Base-by-base conservation (phyloP, 257 asterid species). In the Eustoma russellianum region DNA sequence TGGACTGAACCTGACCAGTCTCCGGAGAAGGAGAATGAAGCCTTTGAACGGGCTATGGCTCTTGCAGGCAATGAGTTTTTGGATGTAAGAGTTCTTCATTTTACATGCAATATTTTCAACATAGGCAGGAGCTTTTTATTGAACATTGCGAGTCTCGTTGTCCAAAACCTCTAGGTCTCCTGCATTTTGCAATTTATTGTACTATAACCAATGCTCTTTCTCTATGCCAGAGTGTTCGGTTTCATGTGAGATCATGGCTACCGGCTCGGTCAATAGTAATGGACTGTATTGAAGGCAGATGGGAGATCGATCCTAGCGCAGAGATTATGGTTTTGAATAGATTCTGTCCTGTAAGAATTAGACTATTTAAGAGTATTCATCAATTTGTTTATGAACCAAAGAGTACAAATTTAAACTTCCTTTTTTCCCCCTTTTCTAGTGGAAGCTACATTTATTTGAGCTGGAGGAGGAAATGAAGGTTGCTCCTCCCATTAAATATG, bases 1-100 rank as follows among this genome's bases (percentile, higher is more conserved):
- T 89, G 97, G 97, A 76, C 59, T 18, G 94, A 89, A 53, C 80
- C 83, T 28, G 94, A 89, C 35, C 94, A 83, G 61, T 86, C 97
- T 16, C 62, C 95, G 41, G 88, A 85, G 72, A 89, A 79, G 56
- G 95, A 89, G 74, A 77, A 86, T 72, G 84, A 68, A 68, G 93
- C 94, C 62, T 89, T 89, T 65, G 79, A 71, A 57, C 78, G 70
- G 51, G 97, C 94, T 55, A 81, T 89, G 94, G 65, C 77, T 71
- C 69, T 89, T 62, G 80, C 94, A 55, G 97, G 97, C 54, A 61
- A 61, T 53, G 95, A 86, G 74, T 89, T 89, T 74, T 46, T 85
- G 74, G 88, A 83, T 63, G 97, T 89, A 71, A 83, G 81, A 55
- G 45, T 64, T 64, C 55, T 64, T 58, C 18, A 41, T 18, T 60